Evolutionary conservation across 78 protist species (phyloP).

Genomic region (Dictyostelium purpureum): DNA sequence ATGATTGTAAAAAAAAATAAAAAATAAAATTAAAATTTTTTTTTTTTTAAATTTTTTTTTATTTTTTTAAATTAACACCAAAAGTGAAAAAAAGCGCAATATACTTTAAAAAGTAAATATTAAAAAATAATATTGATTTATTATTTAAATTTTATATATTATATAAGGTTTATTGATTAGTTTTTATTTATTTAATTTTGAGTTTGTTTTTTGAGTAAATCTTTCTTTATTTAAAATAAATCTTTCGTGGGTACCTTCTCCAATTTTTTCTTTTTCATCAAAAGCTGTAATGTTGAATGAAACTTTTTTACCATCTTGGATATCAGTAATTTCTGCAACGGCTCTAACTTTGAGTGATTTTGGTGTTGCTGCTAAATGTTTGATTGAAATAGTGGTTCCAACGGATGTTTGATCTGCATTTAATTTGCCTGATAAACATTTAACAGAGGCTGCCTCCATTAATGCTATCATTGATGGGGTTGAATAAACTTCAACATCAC

Average conservation of each 20-base stretch:
- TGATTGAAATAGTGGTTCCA: constrained; percentile 14
- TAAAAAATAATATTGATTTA: neutral
- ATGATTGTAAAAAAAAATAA: neutral
- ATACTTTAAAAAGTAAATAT: neutral
- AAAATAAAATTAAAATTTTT: too few relatives aligned
- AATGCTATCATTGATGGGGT: constrained; percentile 57
- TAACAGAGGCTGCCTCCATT: constrained; percentile 16
- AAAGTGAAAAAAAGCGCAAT: too few relatives aligned
- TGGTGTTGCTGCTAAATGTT: constrained; percentile 50
- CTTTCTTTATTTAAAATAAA: constrained; percentile 34
- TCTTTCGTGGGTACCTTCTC: constrained; percentile 71
- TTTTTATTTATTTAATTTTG: neutral
- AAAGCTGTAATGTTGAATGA: constrained; percentile 12
- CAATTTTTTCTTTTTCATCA: constrained; percentile 34
- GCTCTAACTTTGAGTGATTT: constrained; percentile 2
- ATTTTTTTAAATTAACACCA: too few relatives aligned
- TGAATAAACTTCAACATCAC: constrained; percentile 59
- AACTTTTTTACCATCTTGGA: neutral
- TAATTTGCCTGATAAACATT: constrained; percentile 3
- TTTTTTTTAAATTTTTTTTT: too few relatives aligned
- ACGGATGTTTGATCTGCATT: constrained; percentile 16
- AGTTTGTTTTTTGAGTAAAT: constrained; percentile 14
- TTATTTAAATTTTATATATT: neutral
- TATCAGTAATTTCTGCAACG: neutral
- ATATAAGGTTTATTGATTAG: too few relatives aligned